Conservation (phyloP, 257 asterid genomes). For the Cinchona pubescens region DNA sequence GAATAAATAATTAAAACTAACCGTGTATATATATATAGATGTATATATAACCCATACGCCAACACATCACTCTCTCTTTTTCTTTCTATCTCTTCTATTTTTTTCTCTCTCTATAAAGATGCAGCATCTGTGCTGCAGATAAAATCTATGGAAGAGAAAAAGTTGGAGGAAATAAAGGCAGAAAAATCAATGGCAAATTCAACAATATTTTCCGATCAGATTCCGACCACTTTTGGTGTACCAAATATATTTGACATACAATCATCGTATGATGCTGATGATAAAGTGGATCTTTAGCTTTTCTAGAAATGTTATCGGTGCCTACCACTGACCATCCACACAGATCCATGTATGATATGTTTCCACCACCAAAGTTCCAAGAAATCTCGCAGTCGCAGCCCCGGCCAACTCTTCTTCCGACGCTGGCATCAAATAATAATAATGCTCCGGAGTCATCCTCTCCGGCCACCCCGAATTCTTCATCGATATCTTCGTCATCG, state of each 20-base stretch:
- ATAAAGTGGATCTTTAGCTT: slow-evolving; percentile 16
- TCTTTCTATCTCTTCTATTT: slow-evolving; percentile 3
- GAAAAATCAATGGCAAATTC: slow-evolving; percentile 18
- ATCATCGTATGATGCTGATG: slow-evolving; percentile 2
- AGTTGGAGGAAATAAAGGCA: not conserved
- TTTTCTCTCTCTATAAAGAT: slow-evolving; percentile 14
- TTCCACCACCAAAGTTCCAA: slow-evolving; percentile 17
- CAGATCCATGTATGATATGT: slow-evolving; percentile 8
- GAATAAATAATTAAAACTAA: no score
- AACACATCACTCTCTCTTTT: slow-evolving; percentile 16
- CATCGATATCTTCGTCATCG: slow-evolving; percentile 59
- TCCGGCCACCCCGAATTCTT: slow-evolving; percentile 42
- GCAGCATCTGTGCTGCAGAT: slow-evolving; percentile 27
- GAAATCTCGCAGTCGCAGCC: slow-evolving; percentile 6
- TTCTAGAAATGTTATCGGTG: slow-evolving; percentile 23
- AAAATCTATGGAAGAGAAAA: slow-evolving; percentile 19
- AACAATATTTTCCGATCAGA: slow-evolving; percentile 37
- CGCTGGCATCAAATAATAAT: slow-evolving; percentile 3
- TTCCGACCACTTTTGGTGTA: slow-evolving; percentile 23
- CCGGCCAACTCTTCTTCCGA: slow-evolving; percentile 14
- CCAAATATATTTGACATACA: slow-evolving; percentile 21
- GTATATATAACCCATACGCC: slow-evolving; percentile 18
- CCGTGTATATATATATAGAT: no score
- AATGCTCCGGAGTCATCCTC: slow-evolving; percentile 20
- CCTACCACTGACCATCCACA: slow-evolving; percentile 22